phyloP scores from a whole-genome alignment of 1,284 basidiomycete species.

The Porodaedalea pini region DNA sequence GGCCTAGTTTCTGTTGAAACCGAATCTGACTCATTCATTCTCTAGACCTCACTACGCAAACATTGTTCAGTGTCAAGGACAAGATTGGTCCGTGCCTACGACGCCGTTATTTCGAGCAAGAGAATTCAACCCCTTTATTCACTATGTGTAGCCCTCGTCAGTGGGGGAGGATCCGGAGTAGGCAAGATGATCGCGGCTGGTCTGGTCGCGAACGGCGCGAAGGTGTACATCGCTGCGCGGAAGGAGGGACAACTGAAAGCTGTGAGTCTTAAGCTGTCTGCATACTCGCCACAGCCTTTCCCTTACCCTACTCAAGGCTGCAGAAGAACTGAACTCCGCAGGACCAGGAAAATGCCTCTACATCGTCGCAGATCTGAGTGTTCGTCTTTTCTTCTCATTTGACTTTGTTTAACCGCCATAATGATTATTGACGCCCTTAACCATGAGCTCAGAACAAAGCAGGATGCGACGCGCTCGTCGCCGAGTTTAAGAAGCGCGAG shows the following conservation, averaged over 20 bases:
- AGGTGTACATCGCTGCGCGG: slow-evolving; percentile 82
- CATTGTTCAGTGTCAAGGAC: slow-evolving; percentile 71
- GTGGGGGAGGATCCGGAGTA: slow-evolving; percentile 76
- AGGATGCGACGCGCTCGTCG: slow-evolving; percentile 74
- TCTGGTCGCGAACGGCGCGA: slow-evolving; percentile 78
- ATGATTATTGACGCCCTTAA: neutral
- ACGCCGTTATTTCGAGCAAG: neutral
- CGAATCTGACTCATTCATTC: neutral
- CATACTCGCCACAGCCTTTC: neutral
- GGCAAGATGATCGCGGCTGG: slow-evolving; percentile 80
- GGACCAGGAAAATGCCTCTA: slow-evolving; percentile 63
- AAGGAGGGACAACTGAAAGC: slow-evolving; percentile 76
- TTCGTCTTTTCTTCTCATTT: slow-evolving; percentile 34
- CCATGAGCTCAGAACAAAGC: slow-evolving; percentile 55
- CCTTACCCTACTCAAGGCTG: slow-evolving; percentile 39
- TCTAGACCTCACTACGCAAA: slow-evolving; percentile 56
- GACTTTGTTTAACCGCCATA: neutral
- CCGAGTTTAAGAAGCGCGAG: slow-evolving; percentile 66
- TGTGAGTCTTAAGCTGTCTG: slow-evolving; percentile 36
- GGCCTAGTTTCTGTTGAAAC: neutral
- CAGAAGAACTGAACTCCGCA: slow-evolving; percentile 53
- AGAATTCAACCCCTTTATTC: slow-evolving; percentile 1
- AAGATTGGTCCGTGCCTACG: slow-evolving; percentile 58
- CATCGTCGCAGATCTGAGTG: slow-evolving; percentile 69
- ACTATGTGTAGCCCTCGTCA: slow-evolving; percentile 59